A percentile compares a stretch with the other conserved stretches of the same genome.
These are phyloP conservation scores for Meyerozyma sp. DNA, from an alignment of 1,139 yeast species.

Conservation along the genomic window DNA sequence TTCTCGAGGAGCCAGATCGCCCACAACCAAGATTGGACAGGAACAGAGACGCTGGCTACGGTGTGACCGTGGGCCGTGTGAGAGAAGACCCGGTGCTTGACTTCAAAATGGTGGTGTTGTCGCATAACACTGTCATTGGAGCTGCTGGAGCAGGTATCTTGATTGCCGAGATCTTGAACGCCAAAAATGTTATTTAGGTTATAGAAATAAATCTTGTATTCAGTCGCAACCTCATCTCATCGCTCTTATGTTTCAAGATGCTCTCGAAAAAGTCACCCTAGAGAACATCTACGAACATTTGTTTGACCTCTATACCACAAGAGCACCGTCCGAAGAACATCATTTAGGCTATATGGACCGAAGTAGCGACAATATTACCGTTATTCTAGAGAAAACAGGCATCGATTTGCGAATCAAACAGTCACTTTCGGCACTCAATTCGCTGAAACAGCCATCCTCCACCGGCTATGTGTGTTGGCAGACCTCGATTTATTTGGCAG, in stretches of 20 bases:
- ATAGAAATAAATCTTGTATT: background rate
- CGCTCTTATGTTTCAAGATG: background rate
- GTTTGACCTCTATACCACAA: slow-evolving; percentile 38
- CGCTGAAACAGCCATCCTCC: slow-evolving; percentile 39
- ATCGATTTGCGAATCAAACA: slow-evolving; percentile 34
- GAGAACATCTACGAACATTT: slow-evolving; percentile 42
- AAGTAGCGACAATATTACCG: slow-evolving; percentile 19
- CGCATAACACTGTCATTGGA: slow-evolving; percentile 96
- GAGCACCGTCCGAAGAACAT: slow-evolving; percentile 24
- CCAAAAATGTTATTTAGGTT: slow-evolving; percentile 62
- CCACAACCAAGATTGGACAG: slow-evolving; percentile 99
- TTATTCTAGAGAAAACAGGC: slow-evolving; percentile 27
- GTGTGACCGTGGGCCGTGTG: slow-evolving; percentile 91
- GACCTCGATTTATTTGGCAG: slow-evolving; percentile 44
- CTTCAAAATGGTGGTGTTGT: slow-evolving; percentile 89
- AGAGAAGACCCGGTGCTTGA: slow-evolving; percentile 92
- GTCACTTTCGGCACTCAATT: slow-evolving; percentile 36
- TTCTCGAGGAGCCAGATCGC: slow-evolving; percentile 84
- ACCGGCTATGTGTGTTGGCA: slow-evolving; percentile 72
- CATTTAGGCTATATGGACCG: slow-evolving; percentile 49
- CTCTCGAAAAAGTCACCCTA: slow-evolving; percentile 14
- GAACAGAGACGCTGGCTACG: slow-evolving; percentile 90
- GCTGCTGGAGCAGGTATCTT: slow-evolving; percentile 99
- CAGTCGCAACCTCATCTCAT: background rate
- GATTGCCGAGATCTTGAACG: slow-evolving; percentile 85